Evolutionary conservation across 352 stramenopile genomes (phyloP).

Genomic region (Blastocystis sp.): DNA sequence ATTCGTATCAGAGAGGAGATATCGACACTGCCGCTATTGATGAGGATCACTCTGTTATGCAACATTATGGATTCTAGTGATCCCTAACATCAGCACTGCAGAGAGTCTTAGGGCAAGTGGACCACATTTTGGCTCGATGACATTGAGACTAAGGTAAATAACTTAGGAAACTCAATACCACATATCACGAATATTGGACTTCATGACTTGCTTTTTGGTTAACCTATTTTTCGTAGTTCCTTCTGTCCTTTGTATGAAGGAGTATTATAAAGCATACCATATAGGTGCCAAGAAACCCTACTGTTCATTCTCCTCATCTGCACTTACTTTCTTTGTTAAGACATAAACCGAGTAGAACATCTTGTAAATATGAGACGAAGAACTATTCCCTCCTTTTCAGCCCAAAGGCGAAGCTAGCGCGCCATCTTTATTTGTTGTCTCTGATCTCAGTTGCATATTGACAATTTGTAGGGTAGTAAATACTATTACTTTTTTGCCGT

Average conservation of each 20-base stretch:
- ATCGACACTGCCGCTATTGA: slow-evolving; percentile 26
- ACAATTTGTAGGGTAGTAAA: too few relatives aligned
- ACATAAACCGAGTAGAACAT: slow-evolving; percentile 60
- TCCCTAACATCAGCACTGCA: slow-evolving; percentile 8
- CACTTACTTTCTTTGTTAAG: slow-evolving; percentile 37
- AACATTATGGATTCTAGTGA: slow-evolving; percentile 51
- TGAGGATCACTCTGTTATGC: background rate
- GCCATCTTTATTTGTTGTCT: too few relatives aligned
- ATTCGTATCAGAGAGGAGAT: slow-evolving; percentile 50
- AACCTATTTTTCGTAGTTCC: slow-evolving; percentile 45
- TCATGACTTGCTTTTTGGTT: slow-evolving; percentile 33
- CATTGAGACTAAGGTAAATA: slow-evolving; percentile 21
- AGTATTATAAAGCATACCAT: background rate
- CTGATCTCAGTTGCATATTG: too few relatives aligned
- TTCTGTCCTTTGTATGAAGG: slow-evolving; percentile 2
- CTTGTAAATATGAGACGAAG: background rate
- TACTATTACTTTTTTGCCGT: too few relatives aligned
- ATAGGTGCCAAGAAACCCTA: slow-evolving; percentile 56
- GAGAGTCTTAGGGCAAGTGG: slow-evolving; percentile 13
- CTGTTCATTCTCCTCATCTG: background rate
- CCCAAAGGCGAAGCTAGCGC: background rate
- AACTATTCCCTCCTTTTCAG: background rate
- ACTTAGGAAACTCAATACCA: background rate
- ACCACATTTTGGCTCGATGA: slow-evolving; percentile 48
- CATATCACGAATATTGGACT: slow-evolving; percentile 51